Evolutionary conservation across 805 yeast species (phyloP), one percentile per base, ranked within the genome.

Genomic region (Ascoidea asiatica): DNA sequence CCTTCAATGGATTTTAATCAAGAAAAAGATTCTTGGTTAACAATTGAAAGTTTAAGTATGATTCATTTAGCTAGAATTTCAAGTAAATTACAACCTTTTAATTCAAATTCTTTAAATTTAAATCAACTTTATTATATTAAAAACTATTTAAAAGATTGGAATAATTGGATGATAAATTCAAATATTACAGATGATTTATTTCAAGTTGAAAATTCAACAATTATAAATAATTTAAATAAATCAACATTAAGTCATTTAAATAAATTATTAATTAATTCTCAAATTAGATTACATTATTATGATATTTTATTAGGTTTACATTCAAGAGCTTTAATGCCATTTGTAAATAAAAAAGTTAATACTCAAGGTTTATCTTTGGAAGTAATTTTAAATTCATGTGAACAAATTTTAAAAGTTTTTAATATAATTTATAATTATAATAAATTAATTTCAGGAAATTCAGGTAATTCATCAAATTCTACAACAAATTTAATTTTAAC

Each of bases 11-110:
- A 64, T 43, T 56, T 50, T 43, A 54, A 54, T 4, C 47, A 47
- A 21, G 52, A 52, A 6, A 58, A 59, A 19, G 77, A 72, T 52
- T 72, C 64, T 39, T 75, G 81, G 80, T 44, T 69, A 22, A 66
- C 72, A 1, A 57, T 63, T 23, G 71, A 73, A 2, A 65, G 73
- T 4, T 58, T 70, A 36, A 72, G 70, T 2, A 59, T 70, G 66
- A 49, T 70, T 37, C 71, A 68, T 40, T 54, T 72, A 33, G 66
- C 75, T 3, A 56, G 60, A 8, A 55, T 68, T 19, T 59, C 70
- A 4, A 63, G 62, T 42, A 55, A 59, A 43, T 53, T 70, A 21
- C 67, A 64, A 44, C 55, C 62, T 2, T 53, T 60, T 43, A 42
- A 47, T 39, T 37, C 54, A 38, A 64, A 60, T 50, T 20, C 23